Percentiles rank a stretch among this genome's conserved stretches.
Evolutionary conservation across 306 rosid species (phyloP).

Genomic region (cucumber (Cucumis sativus)): Cucumber_9930_V3 NC_026659.2:651001-651500

Average conservation of each 20-base stretch:
- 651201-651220: background rate
- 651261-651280: no score
- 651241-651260: background rate
- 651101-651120: background rate
- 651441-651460: no score
- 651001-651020: background rate
- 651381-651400: background rate
- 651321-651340: no score
- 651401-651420: background rate
- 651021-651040: background rate
- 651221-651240: background rate
- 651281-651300: no score
- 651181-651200: background rate
- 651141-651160: background rate
- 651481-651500: no score
- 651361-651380: no score
- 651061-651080: background rate
- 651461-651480: no score
- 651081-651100: background rate
- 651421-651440: no score
- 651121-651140: background rate
- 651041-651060: background rate
- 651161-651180: background rate
- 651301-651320: no score
- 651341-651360: no score